Evolutionary conservation across 495 filamentous ascomycete genomes (phyloP).

Genomic region (Aspergillus egyptiacus): DNA sequence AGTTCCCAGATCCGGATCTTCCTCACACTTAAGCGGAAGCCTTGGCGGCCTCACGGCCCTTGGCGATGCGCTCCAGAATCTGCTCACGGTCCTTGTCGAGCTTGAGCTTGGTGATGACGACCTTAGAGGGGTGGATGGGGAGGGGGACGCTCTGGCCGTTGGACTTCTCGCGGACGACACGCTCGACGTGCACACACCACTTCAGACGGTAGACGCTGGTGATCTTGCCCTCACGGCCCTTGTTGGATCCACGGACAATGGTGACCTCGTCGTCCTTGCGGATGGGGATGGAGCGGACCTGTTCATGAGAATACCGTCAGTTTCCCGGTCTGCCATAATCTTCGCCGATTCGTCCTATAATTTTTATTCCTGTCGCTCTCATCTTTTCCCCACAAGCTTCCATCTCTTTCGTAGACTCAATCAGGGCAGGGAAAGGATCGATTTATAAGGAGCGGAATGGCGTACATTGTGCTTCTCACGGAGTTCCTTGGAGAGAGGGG

Average conservation of each 20-base stretch:
- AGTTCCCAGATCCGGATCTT: conserved; percentile 31
- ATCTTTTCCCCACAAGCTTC: no score
- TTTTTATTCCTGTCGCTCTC: no score
- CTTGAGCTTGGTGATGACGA: conserved; percentile 96
- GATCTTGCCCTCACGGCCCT: conserved; percentile 86
- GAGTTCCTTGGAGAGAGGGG: conserved; percentile 90
- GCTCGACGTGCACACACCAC: conserved; percentile 89
- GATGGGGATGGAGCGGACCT: conserved; percentile 96
- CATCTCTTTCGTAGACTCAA: no score
- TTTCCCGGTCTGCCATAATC: conserved; percentile 90
- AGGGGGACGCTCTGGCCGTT: conserved; percentile 86
- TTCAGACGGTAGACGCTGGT: conserved; percentile 96
- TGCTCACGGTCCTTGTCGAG: conserved; percentile 92
- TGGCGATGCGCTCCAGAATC: conserved; percentile 7
- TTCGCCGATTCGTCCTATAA: no score
- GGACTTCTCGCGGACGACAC: conserved; percentile 87
- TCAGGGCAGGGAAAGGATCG: not conserved
- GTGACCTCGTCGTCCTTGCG: conserved; percentile 95
- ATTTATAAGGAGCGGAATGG: not conserved
- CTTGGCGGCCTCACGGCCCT: conserved; percentile 8
- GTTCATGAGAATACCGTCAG: conserved; percentile 19
- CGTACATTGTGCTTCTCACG: conserved; percentile 82
- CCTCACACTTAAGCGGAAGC: conserved; percentile 2
- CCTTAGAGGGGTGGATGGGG: conserved; percentile 85
- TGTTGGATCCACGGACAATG: conserved; percentile 81